These are phyloP conservation scores for Maudiozyma humilis DNA, from an alignment of 1,139 yeast species.

Conservation along the genomic window DNA sequence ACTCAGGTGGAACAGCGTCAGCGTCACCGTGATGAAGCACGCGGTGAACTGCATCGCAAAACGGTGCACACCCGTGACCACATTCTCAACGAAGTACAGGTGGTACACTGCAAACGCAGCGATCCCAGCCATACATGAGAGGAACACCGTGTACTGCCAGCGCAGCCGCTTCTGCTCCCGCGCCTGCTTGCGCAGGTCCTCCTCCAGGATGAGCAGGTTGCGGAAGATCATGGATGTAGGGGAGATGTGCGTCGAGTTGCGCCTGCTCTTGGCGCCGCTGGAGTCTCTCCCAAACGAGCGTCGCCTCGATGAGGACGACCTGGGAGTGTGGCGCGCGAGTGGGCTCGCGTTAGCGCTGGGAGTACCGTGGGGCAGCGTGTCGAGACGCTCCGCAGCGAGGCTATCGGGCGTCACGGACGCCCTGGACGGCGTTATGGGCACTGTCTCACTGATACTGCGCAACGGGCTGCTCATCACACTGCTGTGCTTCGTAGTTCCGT, in stretches of 20 bases:
- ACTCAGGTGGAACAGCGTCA: slow-evolving; percentile 70
- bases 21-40: slow-evolving; percentile 59
- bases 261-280: slow-evolving; percentile 23
- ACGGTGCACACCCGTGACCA: slow-evolving; percentile 27
- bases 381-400: neutral
- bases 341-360: neutral
- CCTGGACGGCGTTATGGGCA: slow-evolving; percentile 2
- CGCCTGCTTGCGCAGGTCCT: slow-evolving; percentile 72
- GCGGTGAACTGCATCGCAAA: slow-evolving; percentile 53
- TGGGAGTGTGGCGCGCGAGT: neutral
- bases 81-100: slow-evolving; percentile 22
- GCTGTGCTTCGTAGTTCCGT: neutral
- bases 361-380: neutral
- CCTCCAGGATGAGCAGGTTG: slow-evolving; percentile 75
- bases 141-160: slow-evolving; percentile 64
- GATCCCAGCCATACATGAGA: slow-evolving; percentile 41
- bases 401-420: neutral
- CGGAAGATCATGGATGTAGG: slow-evolving; percentile 69
- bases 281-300: slow-evolving; percentile 28
- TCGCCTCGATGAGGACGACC: slow-evolving; percentile 10
- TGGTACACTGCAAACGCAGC: slow-evolving; percentile 34
- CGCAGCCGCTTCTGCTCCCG: slow-evolving; percentile 61
- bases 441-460: neutral
- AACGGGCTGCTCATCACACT: neutral
- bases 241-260: slow-evolving; percentile 34